Evolutionary conservation across 2,329 filamentous ascomycete genomes (phyloP), one percentile per base, ranked within the genome.

Genomic region (Gnomoniopsis smithogilvyi): DNA sequence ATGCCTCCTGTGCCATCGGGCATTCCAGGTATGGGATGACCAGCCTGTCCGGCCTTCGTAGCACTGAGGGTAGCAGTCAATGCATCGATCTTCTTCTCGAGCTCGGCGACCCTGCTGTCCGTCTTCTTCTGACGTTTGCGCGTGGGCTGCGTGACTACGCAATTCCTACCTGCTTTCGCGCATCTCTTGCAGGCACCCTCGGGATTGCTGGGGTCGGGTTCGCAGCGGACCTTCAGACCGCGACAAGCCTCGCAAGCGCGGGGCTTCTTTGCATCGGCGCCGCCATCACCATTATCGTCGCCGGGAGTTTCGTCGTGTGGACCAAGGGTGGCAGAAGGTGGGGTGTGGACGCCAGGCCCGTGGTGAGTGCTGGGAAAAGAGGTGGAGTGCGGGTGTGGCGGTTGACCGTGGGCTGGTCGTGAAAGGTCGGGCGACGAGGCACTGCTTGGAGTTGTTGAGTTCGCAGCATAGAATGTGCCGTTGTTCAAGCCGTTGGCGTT

Each of bases 11-110:
- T 24, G 38, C 57, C 60, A 22, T 60, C 60, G 22, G 60, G 57
- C 43, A 56, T 52, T 12, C 38, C 46, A 12, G 53, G 48, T 22
- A 56, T 41, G 15, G 57, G 30, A 15, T 51, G 46, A 19, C 30
- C 51, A 24, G 45, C 47, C 48, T 62, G 60, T 14, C 65, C 65
- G 10, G 69, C 69, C 56, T 72, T 67, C 17, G 69, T 74, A 2
- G 89, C 85, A 49, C 91, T 87, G 64, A 96, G 71, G 38, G 86
- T 92, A 7, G 91, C 90, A 8, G 91, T 96, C 70, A 96, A 72
- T 10, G 89, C 90, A 76, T 96, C 92, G 64, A 96, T 94, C 77
- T 96, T 96, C 79, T 89, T 92, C 78, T 96, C 92, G 54, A 97
- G 80, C 77, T 96, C 92, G 10, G 92, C 89, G 14, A 97, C 92